Conservation (phyloP, 768 basidiomycete species). For the Hygrophorus russula region DNA sequence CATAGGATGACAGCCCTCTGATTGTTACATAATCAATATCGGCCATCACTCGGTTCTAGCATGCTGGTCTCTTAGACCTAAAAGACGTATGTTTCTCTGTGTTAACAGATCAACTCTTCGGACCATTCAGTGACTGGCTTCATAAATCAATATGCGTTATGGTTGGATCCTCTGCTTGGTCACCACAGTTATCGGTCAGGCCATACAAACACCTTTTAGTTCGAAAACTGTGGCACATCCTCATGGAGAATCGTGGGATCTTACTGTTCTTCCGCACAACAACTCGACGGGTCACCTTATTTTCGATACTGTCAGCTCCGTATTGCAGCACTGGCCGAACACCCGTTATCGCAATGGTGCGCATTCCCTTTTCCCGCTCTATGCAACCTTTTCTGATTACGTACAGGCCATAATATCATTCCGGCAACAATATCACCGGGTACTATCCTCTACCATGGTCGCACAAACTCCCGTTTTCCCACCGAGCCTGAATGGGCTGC, state of each 20-base stretch:
- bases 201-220: too few relatives aligned
- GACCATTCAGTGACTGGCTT: too few relatives aligned
- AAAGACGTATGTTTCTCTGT: too few relatives aligned
- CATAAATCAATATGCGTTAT: too few relatives aligned
- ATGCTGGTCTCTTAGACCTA: too few relatives aligned
- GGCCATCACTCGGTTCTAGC: too few relatives aligned
- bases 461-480: slow-evolving; percentile 5
- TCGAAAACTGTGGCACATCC: not conserved
- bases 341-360: slow-evolving; percentile 34
- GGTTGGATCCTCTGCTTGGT: too few relatives aligned
- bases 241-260: slow-evolving; percentile 1
- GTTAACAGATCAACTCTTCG: too few relatives aligned
- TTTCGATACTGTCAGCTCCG: slow-evolving; percentile 21
- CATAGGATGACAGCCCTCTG: too few relatives aligned
- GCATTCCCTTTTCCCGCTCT: not conserved
- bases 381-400: not conserved
- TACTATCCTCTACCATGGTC: slow-evolving; percentile 16
- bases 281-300: slow-evolving; percentile 19
- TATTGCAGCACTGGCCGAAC: slow-evolving; percentile 34
- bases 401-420: slow-evolving; percentile 13
- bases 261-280: not conserved
- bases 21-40: too few relatives aligned
- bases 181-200: too few relatives aligned
- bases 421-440: slow-evolving; percentile 13
- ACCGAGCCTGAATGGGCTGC: slow-evolving; percentile 2